These are phyloP conservation scores for Candolleomyces aberdarensis DNA, from an alignment of 768 basidiomycete species.

Conservation along the genomic window DNA sequence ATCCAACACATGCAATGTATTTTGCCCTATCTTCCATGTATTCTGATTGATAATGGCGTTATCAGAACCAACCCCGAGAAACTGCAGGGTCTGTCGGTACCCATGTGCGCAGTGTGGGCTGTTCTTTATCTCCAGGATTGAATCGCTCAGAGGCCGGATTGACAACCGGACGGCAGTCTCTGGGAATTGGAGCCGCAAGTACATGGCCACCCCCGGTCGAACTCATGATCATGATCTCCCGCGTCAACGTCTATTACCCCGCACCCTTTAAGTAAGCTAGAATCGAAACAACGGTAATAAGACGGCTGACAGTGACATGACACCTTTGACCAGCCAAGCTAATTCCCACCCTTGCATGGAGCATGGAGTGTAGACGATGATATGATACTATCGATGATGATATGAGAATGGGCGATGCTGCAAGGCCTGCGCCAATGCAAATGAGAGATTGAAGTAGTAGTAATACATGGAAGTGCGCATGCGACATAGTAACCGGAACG, in stretches of 20 bases:
- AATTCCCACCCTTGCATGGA: background rate
- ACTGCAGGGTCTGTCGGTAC: too few species aligned
- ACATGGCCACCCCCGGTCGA: background rate
- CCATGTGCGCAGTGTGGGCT: too few species aligned
- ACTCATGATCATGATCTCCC: slow-evolving; percentile 5
- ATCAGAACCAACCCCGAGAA: too few species aligned
- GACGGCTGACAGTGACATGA: background rate
- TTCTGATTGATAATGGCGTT: too few species aligned
- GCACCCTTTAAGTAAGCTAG: background rate
- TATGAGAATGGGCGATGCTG: background rate
- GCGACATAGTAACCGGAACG: slow-evolving; percentile 1
- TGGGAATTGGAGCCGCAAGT: background rate
- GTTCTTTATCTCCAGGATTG: too few species aligned
- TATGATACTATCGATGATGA: slow-evolving; percentile 3
- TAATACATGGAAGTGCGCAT: slow-evolving; percentile 6
- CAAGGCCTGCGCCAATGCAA: background rate
- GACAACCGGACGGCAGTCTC: background rate
- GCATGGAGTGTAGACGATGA: background rate
- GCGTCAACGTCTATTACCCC: slow-evolving; percentile 9
- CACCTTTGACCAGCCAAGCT: background rate
- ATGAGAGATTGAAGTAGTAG: background rate
- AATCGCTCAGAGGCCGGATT: too few species aligned
- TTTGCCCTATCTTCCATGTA: too few species aligned
- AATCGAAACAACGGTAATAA: background rate
- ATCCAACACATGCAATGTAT: too few species aligned